phyloP scores from a whole-genome alignment of 805 yeast species.

The Schwanniomyces pseudopolymorphus region DNA sequence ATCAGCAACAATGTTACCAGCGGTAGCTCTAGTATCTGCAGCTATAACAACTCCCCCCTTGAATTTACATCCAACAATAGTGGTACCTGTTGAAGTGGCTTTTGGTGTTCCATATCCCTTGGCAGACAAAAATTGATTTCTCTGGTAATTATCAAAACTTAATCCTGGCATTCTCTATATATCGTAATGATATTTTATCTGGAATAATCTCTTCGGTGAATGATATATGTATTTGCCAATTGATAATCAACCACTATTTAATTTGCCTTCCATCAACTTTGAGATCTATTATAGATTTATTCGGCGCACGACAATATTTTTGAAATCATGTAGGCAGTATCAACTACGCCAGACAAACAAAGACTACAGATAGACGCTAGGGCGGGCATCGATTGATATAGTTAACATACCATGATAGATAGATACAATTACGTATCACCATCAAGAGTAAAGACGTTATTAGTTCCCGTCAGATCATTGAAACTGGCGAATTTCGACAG shows the following conservation, averaged over 20 bases:
- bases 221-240: background rate
- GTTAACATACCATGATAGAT: constrained; percentile 22
- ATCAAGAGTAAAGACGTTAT: constrained; percentile 60
- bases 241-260: background rate
- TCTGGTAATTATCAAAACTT: constrained; percentile 88
- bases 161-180: constrained; percentile 71
- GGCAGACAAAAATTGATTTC: constrained; percentile 73
- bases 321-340: background rate
- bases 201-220: background rate
- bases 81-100: constrained; percentile 98
- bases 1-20: constrained; percentile 95
- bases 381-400: background rate
- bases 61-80: constrained; percentile 94
- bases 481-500: constrained; percentile 38
- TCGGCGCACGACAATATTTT: constrained; percentile 2
- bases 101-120: constrained; percentile 77
- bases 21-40: constrained; percentile 98
- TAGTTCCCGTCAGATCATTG: constrained; percentile 65
- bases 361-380: background rate
- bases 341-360: background rate
- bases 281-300: constrained; percentile 1
- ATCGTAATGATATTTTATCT: background rate
- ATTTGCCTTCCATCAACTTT: constrained; percentile 4
- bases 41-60: constrained; percentile 96
- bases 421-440: constrained; percentile 58